Evolutionary conservation across 2,329 filamentous ascomycete species (phyloP).

Genomic region (Aspergillus quadricinctus): DNA sequence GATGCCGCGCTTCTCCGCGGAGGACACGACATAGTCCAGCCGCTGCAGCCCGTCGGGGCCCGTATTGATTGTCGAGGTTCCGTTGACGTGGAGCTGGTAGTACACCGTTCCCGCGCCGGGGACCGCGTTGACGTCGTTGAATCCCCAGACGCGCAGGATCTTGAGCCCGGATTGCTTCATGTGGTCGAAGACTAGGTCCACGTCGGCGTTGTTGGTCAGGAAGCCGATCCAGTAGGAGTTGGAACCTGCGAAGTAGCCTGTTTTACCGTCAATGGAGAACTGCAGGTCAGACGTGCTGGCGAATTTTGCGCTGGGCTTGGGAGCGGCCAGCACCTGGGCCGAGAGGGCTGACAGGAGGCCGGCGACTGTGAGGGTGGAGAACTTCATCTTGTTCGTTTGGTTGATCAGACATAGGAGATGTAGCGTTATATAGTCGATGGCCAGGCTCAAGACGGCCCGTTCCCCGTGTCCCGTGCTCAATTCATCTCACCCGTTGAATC

Average conservation of each 20-base stretch:
- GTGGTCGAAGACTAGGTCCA: conserved; percentile 39
- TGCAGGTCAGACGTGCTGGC: conserved; percentile 21
- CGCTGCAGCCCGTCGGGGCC: conserved; percentile 59
- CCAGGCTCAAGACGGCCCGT: neutral
- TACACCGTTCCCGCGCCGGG: conserved; percentile 43
- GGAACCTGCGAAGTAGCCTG: conserved; percentile 45
- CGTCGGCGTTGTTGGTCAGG: conserved; percentile 46
- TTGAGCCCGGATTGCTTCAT: conserved; percentile 42
- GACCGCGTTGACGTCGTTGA: conserved; percentile 45
- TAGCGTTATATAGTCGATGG: neutral
- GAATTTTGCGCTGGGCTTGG: conserved; percentile 7
- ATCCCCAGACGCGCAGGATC: conserved; percentile 52
- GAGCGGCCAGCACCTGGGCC: neutral
- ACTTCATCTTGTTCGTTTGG: neutral
- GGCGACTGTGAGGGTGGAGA: neutral
- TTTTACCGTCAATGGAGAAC: conserved; percentile 38
- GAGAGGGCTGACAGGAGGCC: neutral
- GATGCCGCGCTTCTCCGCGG: conserved; percentile 56
- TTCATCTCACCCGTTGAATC: no score
- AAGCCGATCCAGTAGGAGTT: conserved; percentile 53
- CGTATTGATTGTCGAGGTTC: conserved; percentile 55
- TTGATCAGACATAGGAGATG: neutral
- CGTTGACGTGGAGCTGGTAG: conserved; percentile 38
- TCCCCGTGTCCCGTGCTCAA: neutral
- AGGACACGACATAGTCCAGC: conserved; percentile 60